Conservation (phyloP, 2,329 filamentous ascomycete species). For the Colletotrichum siamense region DNA sequence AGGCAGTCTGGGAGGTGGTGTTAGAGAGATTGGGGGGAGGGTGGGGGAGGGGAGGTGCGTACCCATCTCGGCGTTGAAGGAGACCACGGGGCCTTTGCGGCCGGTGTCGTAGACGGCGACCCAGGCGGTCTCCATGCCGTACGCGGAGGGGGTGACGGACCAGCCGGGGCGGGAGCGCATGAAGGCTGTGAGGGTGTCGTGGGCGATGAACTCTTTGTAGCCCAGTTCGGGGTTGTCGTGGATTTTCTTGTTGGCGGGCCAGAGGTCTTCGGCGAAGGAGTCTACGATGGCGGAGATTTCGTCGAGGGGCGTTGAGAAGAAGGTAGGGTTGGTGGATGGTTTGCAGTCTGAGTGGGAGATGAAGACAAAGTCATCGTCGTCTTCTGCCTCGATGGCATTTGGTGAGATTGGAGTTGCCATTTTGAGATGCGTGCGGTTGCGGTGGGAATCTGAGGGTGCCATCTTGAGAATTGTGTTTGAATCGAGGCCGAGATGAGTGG, state of each 20-base stretch:
- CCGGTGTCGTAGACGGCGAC: conserved; percentile 53
- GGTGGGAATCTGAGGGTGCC: not conserved
- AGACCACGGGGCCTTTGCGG: conserved; percentile 49
- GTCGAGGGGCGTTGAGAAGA: not conserved
- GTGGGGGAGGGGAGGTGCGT: not conserved
- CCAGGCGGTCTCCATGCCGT: conserved; percentile 58
- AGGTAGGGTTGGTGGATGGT: not conserved
- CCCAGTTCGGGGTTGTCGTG: conserved; percentile 33
- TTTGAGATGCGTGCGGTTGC: not conserved
- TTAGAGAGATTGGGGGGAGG: fast-evolving
- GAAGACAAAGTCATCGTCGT: conserved; percentile 13
- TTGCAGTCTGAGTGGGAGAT: conserved; percentile 5
- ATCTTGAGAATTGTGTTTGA: not conserved
- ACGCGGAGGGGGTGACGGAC: conserved; percentile 56
- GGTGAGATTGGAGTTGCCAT: not conserved
- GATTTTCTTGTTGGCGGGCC: conserved; percentile 23
- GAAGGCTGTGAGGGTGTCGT: conserved; percentile 52
- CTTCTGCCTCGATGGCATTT: not conserved
- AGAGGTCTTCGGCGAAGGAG: conserved; percentile 9
- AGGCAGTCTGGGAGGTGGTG: conserved; percentile 46
- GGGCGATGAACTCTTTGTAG: conserved; percentile 33
- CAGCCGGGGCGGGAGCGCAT: conserved; percentile 48
- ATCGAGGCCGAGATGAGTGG: too few relatives aligned
- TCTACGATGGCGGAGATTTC: conserved; percentile 12
- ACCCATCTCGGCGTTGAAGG: conserved; percentile 55